Evolutionary conservation across 176 grass and related monocot species (phyloP), one percentile per base, ranked within the genome.

Genomic region (Typha latifolia): DNA sequence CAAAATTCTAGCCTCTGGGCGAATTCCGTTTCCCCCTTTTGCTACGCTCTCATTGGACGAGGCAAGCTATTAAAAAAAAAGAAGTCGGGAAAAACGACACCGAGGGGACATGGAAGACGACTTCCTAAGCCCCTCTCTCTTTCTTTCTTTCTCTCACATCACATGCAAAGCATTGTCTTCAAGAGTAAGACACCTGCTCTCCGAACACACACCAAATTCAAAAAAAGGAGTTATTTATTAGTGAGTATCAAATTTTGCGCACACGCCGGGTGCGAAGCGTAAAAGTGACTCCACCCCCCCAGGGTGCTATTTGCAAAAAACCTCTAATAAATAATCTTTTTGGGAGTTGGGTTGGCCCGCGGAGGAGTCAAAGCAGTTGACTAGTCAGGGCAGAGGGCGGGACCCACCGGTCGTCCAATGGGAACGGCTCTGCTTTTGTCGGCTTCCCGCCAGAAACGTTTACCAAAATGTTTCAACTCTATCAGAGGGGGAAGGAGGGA

Each of bases 391-490:
- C 15, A 26, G 47, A 16, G 31, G 31, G 48, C 10, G 47, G 67
- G 66, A 11, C 27, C 24, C 66, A 49, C 66, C 7, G n/a, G 67
- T 81, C 71, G 24, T 55, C 50, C 68, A 70, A 69, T 66, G 68
- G 74, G 76, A 84, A 79, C 74, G 72, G 63, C 74, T 78, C 82
- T 76, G 23, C 15, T 69, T 23, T 82, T 77, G 88, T 84, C 69
- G 66, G 80, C 75, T 82, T 87, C 71, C 74, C 80, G 76, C 67
- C 69, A 29, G 66, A 51, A 68, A 23, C 47, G 66, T 15, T 24
- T 51, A 47, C 20, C 66, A 50, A 81, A 68, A 78, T 37, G 77
- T 64, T 32, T 69, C 79, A 62, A 66, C 51, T 14, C 67, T 43
- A 76, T 81, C 74, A 12, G 18, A 37, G 43, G 68, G 72, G 74